These are phyloP conservation scores for Zangia roseola DNA, from an alignment of 768 basidiomycete species.

Conservation along the genomic window DNA sequence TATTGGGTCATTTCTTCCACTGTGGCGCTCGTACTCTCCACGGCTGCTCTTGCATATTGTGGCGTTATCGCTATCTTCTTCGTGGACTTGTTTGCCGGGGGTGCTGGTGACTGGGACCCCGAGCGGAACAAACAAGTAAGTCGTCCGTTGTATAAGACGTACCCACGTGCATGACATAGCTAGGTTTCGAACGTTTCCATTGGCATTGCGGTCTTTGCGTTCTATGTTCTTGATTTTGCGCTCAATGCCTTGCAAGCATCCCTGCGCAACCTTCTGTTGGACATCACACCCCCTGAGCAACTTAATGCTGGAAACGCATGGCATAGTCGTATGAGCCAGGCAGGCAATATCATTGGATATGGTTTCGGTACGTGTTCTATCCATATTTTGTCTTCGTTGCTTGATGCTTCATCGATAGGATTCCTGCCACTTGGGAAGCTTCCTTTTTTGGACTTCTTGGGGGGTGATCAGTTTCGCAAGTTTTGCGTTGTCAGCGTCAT, in stretches of 20 bases:
- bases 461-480: constrained; percentile 93
- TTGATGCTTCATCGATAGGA: constrained; percentile 42
- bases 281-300: constrained; percentile 85
- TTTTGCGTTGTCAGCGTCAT: constrained; percentile 86
- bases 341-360: constrained; percentile 96
- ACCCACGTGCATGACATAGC: neutral
- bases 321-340: constrained; percentile 94
- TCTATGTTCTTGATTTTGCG: constrained; percentile 96
- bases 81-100: constrained; percentile 74
- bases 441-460: constrained; percentile 75
- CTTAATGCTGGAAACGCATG: constrained; percentile 95
- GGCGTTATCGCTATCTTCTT: constrained; percentile 65
- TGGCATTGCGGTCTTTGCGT: constrained; percentile 80
- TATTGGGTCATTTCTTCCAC: constrained; percentile 95
- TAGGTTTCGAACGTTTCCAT: constrained; percentile 75
- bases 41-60: constrained; percentile 82
- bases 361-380: constrained; percentile 64
- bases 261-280: constrained; percentile 88
- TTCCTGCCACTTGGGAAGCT: constrained; percentile 85
- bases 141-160: neutral
- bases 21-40: constrained; percentile 72
- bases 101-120: constrained; percentile 87
- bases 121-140: constrained; percentile 59
- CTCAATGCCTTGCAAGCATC: constrained; percentile 94
- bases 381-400: neutral